Base-by-base conservation (phyloP, 2,329 filamentous ascomycete species). In the Phaeosphaeriaceae sp. region DNA sequence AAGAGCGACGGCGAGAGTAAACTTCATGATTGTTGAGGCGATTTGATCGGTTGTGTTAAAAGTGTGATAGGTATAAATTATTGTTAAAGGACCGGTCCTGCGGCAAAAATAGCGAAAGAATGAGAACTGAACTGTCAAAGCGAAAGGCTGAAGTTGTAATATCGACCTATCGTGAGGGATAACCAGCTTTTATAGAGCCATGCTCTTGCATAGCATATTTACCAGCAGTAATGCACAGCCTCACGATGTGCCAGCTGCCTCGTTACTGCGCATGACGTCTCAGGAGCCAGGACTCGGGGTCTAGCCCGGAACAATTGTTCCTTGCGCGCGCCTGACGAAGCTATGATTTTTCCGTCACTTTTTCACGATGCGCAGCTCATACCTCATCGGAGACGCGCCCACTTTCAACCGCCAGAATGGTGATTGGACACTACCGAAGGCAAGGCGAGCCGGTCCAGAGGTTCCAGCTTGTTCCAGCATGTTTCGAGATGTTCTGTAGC, bases 11-110 rank as follows among this genome's bases (percentile, higher is more conserved):
- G 56, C 44, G 41, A 64, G 39, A 46, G 51, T 58, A 60, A 63
- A 58, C 52, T 64, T 54, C 66, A 67, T 70, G 5, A n/a, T 46
- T 46, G 35, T 26, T 40, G 38, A 30, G 12, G 18, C 54, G 54
- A 45, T 34, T 23, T 42, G 21, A 23, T 36, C 46, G 33, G 18
- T 40, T 33, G 20, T 21, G 36, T 21, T 37, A 6, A 29, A n/a
- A 18, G 29, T 37, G 33, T 33, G 17, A 34, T 15, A 21, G 45
- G 18, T 30, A 20, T 46, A 35, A 20, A 45, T 50, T 37, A 32
- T 17, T 35, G 33, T 41, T 28, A 46, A 53, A 47, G 48, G 51
- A 58, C 58, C 50, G 52, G 42, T 41, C 56, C 56, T 36, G 56
- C 56, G 50, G 56, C 42, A 37, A 37, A 13, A 46, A 20, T 30